Evolutionary conservation across 177 flowering plant species (phyloP).

Genomic region (Vitis hybrid): DNA sequence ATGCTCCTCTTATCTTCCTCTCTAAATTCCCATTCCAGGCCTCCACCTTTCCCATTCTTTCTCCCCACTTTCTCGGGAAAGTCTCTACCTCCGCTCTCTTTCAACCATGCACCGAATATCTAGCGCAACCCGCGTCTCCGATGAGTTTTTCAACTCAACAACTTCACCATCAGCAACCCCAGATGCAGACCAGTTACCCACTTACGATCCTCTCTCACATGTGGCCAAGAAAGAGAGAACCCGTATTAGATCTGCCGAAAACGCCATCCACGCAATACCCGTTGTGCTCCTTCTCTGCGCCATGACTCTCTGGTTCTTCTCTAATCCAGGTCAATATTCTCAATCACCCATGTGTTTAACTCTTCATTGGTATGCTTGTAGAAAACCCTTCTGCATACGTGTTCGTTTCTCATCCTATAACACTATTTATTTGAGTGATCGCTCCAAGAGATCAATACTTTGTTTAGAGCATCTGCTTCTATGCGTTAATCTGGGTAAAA

Average conservation of each 20-base stretch:
- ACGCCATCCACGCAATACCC: constrained; percentile 57
- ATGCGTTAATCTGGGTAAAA: no score
- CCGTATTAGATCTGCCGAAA: constrained; percentile 51
- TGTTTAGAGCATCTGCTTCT: no score
- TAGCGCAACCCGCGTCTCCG: constrained; percentile 31
- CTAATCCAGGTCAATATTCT: constrained; percentile 40
- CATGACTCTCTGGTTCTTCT: constrained; percentile 59
- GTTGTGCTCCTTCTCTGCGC: constrained; percentile 49
- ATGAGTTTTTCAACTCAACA: constrained; percentile 24
- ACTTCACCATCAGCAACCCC: constrained; percentile 6
- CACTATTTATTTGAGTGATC: no score
- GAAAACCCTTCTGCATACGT: not conserved
- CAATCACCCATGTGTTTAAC: not conserved
- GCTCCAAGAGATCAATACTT: no score
- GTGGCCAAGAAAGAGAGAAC: constrained; percentile 40
- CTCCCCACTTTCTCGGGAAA: no score
- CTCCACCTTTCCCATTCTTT: no score
- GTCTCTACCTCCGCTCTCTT: no score
- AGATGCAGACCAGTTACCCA: constrained; percentile 31
- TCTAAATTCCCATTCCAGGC: no score
- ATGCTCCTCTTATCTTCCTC: no score
- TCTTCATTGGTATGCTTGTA: not conserved
- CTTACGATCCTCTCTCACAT: constrained; percentile 42
- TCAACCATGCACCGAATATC: constrained; percentile 40
- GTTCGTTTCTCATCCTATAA: no score